Conservation (phyloP, 805 yeast species). For the Yarrowia divulgata region DNA sequence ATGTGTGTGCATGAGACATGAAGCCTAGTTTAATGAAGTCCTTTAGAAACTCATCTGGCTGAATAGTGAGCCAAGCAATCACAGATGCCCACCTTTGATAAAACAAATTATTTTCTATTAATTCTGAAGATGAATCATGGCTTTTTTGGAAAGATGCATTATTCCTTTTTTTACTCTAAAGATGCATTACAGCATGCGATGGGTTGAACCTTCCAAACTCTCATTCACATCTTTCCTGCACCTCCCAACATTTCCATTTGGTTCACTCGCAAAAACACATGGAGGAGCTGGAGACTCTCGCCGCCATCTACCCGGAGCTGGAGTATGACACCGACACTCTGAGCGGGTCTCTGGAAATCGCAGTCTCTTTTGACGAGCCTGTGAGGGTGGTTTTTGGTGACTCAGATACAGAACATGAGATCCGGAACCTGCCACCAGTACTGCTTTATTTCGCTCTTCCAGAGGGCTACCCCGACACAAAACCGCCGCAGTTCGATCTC, state of each 20-base stretch:
- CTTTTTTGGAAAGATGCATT: no score
- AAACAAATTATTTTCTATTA: no score
- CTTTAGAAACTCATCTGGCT: no score
- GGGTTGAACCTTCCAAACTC: not conserved
- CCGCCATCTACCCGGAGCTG: conserved; percentile 31
- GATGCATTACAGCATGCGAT: not conserved
- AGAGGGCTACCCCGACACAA: not conserved
- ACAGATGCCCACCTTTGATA: no score
- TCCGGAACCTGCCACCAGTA: conserved; percentile 16
- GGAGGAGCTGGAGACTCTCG: conserved; percentile 38
- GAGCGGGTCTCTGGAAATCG: conserved; percentile 14
- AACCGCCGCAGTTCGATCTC: conserved; percentile 9
- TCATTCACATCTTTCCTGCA: not conserved
- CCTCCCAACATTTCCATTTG: not conserved
- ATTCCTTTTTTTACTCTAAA: no score
- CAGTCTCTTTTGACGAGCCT: not conserved
- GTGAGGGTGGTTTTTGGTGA: not conserved
- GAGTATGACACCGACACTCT: conserved; percentile 16
- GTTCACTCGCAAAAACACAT: not conserved
- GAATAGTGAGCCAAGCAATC: no score
- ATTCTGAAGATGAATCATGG: no score
- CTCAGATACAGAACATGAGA: not conserved
- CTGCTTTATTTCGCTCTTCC: conserved; percentile 9
- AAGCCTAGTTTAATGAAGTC: no score
- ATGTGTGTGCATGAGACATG: no score